Base-by-base conservation (phyloP, 768 basidiomycete genomes). In the Psilocybe cyanescens region DNA sequence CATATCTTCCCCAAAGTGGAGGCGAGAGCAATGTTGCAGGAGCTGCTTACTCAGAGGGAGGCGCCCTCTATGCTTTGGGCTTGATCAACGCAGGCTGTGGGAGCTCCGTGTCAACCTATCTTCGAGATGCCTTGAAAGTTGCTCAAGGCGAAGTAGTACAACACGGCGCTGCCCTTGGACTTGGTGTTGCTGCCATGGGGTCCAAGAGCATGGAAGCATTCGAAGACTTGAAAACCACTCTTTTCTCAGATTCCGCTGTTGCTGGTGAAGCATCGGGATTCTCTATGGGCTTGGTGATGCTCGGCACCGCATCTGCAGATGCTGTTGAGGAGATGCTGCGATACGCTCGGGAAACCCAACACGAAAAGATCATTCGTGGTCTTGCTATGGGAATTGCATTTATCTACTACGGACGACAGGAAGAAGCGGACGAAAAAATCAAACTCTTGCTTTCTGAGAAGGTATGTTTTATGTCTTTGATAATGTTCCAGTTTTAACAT, bases 321-420 rank as follows among this genome's bases (percentile, higher is more conserved):
- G 86, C 88, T 57, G 86, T 95, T 37, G 89, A 92, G 30, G 97
- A 99, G 77, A 99, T 98, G 97, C 79, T 98, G 59, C 86, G 90
- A 55, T 99, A 99, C 70, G 95, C 97, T 30, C 86, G 91, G 58
- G 97, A 99, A 72, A 99, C 97, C 1, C 95, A 97, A 70, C 97
- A 99, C 72, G 97, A 99, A 80, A 99, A 99, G 80, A 99, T 99
- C 70, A 99, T 99, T 58, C 90, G 97, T 48, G 95, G 95, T 65
- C 83, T 99, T 57, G 93, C 96, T 6, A 84, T 99, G 67, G 97
- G 97, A 19, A 81, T 95, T 47, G 94, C 94, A 2, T 94, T 99
- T 74, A 84, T 99, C 60, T 94, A 86, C 76, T 99, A 97, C 64
- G 95, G 93, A 44, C 85, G 90, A 53, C 94, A 96, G 75, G 97